Evolutionary conservation across 2,329 filamentous ascomycete species (phyloP).

Genomic region (Paraphaeosphaeria sporulosa): DNA sequence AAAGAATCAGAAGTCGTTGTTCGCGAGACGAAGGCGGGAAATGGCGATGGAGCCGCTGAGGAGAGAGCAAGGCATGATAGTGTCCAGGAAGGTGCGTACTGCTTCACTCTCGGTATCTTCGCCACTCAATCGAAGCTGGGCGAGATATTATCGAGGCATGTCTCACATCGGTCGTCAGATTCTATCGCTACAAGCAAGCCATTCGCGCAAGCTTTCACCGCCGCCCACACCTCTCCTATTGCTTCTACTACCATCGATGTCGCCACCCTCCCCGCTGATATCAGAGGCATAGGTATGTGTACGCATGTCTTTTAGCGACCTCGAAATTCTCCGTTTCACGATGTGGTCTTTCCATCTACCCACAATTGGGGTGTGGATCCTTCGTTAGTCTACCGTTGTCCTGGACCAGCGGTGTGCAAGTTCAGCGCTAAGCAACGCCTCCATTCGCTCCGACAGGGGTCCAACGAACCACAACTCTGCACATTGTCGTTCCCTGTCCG

Average conservation of each 20-base stretch:
- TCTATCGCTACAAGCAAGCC: constrained; percentile 7
- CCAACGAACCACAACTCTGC: constrained; percentile 5
- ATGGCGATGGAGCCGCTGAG: constrained; percentile 25
- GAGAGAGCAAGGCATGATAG: constrained; percentile 37
- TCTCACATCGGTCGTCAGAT: constrained; percentile 10
- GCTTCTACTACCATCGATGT: constrained; percentile 9
- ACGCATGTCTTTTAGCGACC: neutral
- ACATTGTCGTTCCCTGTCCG: constrained; percentile 5
- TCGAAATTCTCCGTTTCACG: neutral
- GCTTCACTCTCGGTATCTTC: neutral
- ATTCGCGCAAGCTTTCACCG: constrained; percentile 2
- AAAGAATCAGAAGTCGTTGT: constrained; percentile 31
- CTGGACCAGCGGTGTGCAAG: constrained; percentile 13
- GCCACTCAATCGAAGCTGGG: neutral
- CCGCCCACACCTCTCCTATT: constrained; percentile 7
- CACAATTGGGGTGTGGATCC: constrained; percentile 4
- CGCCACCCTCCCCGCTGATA: constrained; percentile 3
- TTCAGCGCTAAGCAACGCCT: constrained; percentile 11
- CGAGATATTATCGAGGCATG: constrained; percentile 3
- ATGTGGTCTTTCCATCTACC: constrained; percentile 3
- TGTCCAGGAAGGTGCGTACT: constrained; percentile 34
- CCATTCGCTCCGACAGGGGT: constrained; percentile 1
- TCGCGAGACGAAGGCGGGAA: constrained; percentile 24
- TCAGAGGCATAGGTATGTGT: constrained; percentile 7
- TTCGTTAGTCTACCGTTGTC: constrained; percentile 4